Evolutionary conservation across 2,329 filamentous ascomycete species (phyloP), one percentile per base, ranked within the genome.

Genomic region (Cytospora paraplurivora): DNA sequence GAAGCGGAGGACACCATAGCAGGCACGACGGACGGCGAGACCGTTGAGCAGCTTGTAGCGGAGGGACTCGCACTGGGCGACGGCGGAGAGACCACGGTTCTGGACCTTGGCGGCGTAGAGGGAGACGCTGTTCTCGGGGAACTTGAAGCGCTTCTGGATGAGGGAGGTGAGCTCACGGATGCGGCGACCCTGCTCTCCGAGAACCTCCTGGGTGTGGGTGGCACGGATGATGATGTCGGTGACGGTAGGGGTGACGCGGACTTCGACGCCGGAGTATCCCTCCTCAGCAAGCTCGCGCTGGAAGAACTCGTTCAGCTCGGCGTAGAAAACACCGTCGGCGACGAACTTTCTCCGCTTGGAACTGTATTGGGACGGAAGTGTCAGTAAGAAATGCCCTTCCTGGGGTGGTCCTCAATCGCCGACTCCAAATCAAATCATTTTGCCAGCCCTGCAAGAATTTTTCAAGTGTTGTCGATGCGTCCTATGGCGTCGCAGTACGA

Each of bases 121-220:
- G 72, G 95, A 98, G 81, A 99, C 95, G 75, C 91, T 96, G 91
- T 98, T 98, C 87, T 98, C 94, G 83, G 95, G 94, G 90, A 99
- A 99, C 88, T 97, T 97, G 92, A 99, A 99, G 79, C 95, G 93
- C 91, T 99, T 98, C 88, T 99, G 96, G 88, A 99, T 99, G 80
- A 99, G 90, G 77, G 93, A 97, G 80, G 95, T 99, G 83, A 99
- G 93, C 88, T 99, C 95, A 82, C 95, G 94, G 83, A 99, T 99
- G 85, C 95, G 92, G 85, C 95, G 93, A 78, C 95, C 95, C 88
- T 99, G 95, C 90, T 99, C 95, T 79, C 95, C 95, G 77, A 99
- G 92, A 74, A 99, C 96, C 87, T 99, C 96, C 86, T 99, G 95
- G 79, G 95, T 99, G 90, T 99, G 95, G 78, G 95, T 99, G 79